Base-by-base conservation (phyloP, 495 filamentous ascomycete genomes). In the Cercophora samala region DNA sequence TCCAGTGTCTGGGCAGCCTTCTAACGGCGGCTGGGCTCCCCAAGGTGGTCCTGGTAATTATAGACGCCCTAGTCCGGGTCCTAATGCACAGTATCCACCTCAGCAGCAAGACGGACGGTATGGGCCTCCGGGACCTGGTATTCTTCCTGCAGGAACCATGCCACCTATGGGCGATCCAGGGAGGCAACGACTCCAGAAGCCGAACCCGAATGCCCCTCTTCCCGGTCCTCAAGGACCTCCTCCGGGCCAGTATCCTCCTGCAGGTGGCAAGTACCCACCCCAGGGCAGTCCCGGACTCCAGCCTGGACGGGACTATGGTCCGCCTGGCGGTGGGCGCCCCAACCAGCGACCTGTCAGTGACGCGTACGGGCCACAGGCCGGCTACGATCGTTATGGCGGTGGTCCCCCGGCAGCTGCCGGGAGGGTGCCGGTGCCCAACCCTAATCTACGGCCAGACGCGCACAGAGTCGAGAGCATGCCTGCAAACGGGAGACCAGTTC, bases 21-120 rank as follows among this genome's bases (percentile, higher is more conserved):
- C 76, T 13, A 54, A 61, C 5, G 72, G 68, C 11, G 75, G 78
- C 29, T 84, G 82, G 83, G 76, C 78, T 60, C 75, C 82, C 22
- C 81, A 84, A 65, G 64, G 73, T 13, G 22, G 23, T 46, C 77
- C 79, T 2, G 52, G 69, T 2, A 77, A 74, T 5, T 83, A 83
- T 54, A 76, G 78, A 60, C 78, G 80, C 65, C 72, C 80, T 26
- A 78, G 75, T 66, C 77, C 79, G 18, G 73, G 75, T 62, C 69
- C 68, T 59, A 58, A 55, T 4, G 62, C 21, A 17, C 68, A 69
- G 15, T 67, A 66, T 64, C 63, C 42, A 22, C 70, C 64, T 8
- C 70, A 60, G 11, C 67, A 66, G n/a, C 68, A 72, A 21, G 55
- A 65, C n/a, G 58, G 46, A 1, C 67, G 59, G 4, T 63, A 63